Evolutionary conservation across 441 rosid genomes (phyloP).

Genomic region (Gossypium aridum): DNA sequence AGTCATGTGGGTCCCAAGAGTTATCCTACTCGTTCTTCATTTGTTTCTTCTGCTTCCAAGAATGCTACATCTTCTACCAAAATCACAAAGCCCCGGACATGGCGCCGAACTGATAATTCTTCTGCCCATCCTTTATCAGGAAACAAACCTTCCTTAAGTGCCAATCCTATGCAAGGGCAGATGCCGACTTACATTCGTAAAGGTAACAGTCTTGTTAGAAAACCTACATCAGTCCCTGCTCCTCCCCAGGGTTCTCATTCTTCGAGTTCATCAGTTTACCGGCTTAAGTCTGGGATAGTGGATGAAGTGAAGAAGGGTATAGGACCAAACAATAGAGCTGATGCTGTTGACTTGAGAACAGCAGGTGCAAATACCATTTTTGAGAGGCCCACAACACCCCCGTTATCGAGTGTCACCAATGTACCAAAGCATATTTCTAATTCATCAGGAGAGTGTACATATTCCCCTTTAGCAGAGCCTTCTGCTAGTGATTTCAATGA

Average conservation of each 20-base stretch:
- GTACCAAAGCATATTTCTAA: conserved; percentile 24
- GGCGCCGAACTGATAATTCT: conserved; percentile 53
- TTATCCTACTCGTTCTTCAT: conserved; percentile 31
- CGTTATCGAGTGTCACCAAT: conserved; percentile 25
- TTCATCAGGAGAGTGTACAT: conserved; percentile 28
- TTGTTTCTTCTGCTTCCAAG: conserved; percentile 35
- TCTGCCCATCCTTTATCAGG: conserved; percentile 29
- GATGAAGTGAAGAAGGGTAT: conserved; percentile 33
- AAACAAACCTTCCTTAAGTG: conserved; percentile 33
- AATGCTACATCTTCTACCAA: conserved; percentile 31
- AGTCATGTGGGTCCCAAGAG: conserved; percentile 29
- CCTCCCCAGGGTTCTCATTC: conserved; percentile 34
- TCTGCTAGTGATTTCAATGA: conserved; percentile 30
- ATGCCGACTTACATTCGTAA: conserved; percentile 68
- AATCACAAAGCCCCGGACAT: conserved; percentile 46
- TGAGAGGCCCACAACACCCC: conserved; percentile 46
- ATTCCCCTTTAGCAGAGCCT: conserved; percentile 39
- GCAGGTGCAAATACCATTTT: conserved; percentile 25
- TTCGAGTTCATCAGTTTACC: conserved; percentile 31
- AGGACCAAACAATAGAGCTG: conserved; percentile 25
- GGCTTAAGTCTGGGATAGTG: conserved; percentile 30
- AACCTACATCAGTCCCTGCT: conserved; percentile 38
- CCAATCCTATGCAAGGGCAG: conserved; percentile 37
- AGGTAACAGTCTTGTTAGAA: conserved; percentile 92
- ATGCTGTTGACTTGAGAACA: conserved; percentile 25